Conservation (phyloP, 1,284 basidiomycete genomes). For the Phylloboletellus chloephorus region DNA sequence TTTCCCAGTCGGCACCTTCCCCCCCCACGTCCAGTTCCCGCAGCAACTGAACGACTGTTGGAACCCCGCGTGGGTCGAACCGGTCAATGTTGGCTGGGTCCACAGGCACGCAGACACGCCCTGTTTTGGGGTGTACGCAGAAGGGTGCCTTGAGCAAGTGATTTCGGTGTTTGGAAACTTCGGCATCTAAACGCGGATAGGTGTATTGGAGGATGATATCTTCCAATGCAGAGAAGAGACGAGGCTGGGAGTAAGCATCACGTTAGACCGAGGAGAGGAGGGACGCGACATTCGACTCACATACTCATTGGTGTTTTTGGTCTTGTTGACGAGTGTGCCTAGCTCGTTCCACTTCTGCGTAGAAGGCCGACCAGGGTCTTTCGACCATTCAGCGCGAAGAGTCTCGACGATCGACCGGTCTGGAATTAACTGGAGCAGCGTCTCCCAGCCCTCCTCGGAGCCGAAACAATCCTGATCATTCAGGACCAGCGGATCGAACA, state of each 20-base stretch:
- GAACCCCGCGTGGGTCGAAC: conserved; percentile 85
- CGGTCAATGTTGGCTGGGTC: conserved; percentile 73
- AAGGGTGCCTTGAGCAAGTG: conserved; percentile 98
- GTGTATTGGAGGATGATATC: conserved; percentile 94
- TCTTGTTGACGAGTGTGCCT: conserved; percentile 34
- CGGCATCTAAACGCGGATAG: conserved; percentile 93
- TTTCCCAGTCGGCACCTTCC: conserved; percentile 57
- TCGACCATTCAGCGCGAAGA: conserved; percentile 63
- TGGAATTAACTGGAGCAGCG: conserved; percentile 73
- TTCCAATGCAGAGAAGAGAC: conserved; percentile 53
- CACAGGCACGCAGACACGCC: conserved; percentile 91
- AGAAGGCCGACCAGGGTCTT: conserved; percentile 50
- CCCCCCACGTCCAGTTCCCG: conserved; percentile 63
- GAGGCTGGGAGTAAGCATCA: conserved; percentile 24
- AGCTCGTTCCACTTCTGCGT: conserved; percentile 73
- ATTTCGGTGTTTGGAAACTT: conserved; percentile 96
- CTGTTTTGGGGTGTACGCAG: conserved; percentile 95
- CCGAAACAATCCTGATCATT: conserved; percentile 85
- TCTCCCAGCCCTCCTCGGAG: conserved; percentile 66
- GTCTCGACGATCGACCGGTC: conserved; percentile 45
- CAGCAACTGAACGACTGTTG: conserved; percentile 81
- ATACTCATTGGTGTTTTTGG: conserved; percentile 1
- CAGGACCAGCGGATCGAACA: conserved; percentile 72
- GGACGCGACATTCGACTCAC: conserved; percentile 10
- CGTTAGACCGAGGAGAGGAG: conserved; percentile 6